phyloP scores from a whole-genome alignment of 2,329 filamentous ascomycete genomes.

The Aspergillus ochraceoroseus region DNA sequence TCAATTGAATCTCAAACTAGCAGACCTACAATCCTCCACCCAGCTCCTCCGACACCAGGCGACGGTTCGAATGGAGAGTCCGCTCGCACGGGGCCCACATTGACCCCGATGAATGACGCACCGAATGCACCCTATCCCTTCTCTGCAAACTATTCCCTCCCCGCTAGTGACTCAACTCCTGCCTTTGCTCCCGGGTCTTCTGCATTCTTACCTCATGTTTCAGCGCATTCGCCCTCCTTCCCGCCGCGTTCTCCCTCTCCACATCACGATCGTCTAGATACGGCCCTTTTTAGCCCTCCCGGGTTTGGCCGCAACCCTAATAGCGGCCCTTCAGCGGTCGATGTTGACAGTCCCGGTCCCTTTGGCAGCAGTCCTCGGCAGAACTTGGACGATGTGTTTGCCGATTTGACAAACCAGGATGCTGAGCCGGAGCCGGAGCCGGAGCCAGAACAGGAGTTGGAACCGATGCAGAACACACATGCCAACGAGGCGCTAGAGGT shows the following conservation, averaged over 20 bases:
- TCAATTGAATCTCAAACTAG: conserved; percentile 48
- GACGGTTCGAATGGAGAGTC: conserved; percentile 30
- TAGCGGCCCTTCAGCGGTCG: conserved; percentile 30
- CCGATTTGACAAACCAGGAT: conserved; percentile 46
- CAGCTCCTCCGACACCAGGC: conserved; percentile 30
- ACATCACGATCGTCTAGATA: conserved; percentile 33
- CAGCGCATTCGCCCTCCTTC: conserved; percentile 37
- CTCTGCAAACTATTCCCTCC: conserved; percentile 39
- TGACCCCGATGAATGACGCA: conserved; percentile 31
- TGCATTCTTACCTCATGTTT: conserved; percentile 37
- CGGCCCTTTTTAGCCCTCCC: conserved; percentile 42
- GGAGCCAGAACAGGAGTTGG: too few species aligned
- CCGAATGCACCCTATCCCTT: conserved; percentile 35
- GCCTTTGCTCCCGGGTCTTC: conserved; percentile 36
- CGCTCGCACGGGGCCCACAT: conserved; percentile 31
- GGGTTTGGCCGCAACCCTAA: conserved; percentile 36
- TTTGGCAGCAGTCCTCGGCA: conserved; percentile 41
- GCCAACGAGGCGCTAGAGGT: conserved; percentile 46
- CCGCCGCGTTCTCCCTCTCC: conserved; percentile 39
- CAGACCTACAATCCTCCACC: conserved; percentile 30
- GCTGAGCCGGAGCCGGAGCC: conserved; percentile 29
- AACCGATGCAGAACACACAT: conserved; percentile 44
- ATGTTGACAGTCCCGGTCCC: conserved; percentile 31
- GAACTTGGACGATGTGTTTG: conserved; percentile 45
- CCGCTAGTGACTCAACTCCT: conserved; percentile 35